A percentile compares a stretch with the other conserved stretches of the same genome.
phyloP scores from a whole-genome alignment of 164 flowering plant genomes.

The Akebia trifoliata region DNA sequence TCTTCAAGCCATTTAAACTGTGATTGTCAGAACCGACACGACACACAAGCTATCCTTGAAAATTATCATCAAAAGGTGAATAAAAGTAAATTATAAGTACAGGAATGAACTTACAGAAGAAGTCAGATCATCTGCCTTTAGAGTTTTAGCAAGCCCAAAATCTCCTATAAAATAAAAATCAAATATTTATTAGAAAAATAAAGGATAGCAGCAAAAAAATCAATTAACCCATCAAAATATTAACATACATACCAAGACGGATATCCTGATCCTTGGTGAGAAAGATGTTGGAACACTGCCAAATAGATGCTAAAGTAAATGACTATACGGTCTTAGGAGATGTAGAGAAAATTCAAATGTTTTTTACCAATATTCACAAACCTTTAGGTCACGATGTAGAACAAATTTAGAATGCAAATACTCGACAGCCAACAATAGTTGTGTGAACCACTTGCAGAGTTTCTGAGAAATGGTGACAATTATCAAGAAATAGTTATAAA shows the following conservation, averaged over 20 bases:
- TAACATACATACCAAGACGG: slow-evolving; percentile 69
- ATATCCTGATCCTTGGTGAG: slow-evolving; percentile 93
- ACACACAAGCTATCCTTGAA: background rate
- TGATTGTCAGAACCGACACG: background rate
- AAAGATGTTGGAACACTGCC: slow-evolving; percentile 96
- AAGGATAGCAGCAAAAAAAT: too few species aligned
- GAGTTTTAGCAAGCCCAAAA: slow-evolving; percentile 96
- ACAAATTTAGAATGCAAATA: slow-evolving; percentile 89
- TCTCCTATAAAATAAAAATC: slow-evolving; percentile 62
- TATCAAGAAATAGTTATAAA: slow-evolving; percentile 5
- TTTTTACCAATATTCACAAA: slow-evolving; percentile 14
- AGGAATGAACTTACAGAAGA: slow-evolving; percentile 65
- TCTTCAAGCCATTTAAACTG: background rate
- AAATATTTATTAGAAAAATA: too few species aligned
- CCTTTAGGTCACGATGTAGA: slow-evolving; percentile 92
- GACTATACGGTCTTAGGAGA: slow-evolving; percentile 9
- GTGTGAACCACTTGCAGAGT: slow-evolving; percentile 96
- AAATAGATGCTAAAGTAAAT: slow-evolving; percentile 14
- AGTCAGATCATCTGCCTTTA: slow-evolving; percentile 95
- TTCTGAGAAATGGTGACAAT: slow-evolving; percentile 42
- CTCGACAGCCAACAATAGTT: slow-evolving; percentile 85
- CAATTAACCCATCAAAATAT: slow-evolving; percentile 3
- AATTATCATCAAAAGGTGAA: slow-evolving; percentile 4
- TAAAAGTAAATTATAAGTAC: background rate
- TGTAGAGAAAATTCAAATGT: background rate